phyloP scores from a whole-genome alignment of 2,329 filamentous ascomycete genomes.

The Clarireedia homoeocarpa region DNA sequence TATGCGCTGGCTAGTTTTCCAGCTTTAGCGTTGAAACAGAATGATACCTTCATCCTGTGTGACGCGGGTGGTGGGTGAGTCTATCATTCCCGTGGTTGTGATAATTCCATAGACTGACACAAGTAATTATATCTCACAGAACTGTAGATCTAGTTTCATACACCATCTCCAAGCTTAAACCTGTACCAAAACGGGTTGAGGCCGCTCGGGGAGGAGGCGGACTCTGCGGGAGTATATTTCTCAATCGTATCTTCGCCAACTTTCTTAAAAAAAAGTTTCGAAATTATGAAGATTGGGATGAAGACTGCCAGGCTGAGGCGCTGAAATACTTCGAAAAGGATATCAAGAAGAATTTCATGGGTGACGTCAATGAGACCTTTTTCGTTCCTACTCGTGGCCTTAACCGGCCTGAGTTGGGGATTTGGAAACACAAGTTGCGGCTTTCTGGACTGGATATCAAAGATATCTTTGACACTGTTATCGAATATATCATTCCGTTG shows the following conservation, averaged over 20 bases:
- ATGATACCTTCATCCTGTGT: not conserved
- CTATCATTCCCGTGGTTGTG: not conserved
- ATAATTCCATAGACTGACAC: not conserved
- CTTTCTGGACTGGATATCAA: not conserved
- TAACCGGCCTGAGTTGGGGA: not conserved
- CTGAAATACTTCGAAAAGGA: not conserved
- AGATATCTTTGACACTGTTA: not conserved
- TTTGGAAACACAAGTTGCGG: not conserved
- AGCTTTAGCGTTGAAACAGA: not conserved
- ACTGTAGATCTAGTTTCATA: not conserved
- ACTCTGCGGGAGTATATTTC: conserved; percentile 1
- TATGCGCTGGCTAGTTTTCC: not conserved
- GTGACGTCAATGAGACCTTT: not conserved
- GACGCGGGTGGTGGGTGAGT: not conserved
- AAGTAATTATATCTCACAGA: not conserved
- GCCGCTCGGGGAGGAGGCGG: not conserved
- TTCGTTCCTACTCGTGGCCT: not conserved
- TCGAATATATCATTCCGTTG: not conserved
- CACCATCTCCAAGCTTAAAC: not conserved
- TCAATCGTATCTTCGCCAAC: conserved; percentile 1
- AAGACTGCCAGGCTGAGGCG: not conserved
- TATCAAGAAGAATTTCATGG: not conserved
- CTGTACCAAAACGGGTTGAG: not conserved
- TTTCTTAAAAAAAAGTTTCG: not conserved
- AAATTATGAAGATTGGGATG: not conserved